phyloP scores from a whole-genome alignment of 1,139 yeast species.

The Candida mesenterica region DNA sequence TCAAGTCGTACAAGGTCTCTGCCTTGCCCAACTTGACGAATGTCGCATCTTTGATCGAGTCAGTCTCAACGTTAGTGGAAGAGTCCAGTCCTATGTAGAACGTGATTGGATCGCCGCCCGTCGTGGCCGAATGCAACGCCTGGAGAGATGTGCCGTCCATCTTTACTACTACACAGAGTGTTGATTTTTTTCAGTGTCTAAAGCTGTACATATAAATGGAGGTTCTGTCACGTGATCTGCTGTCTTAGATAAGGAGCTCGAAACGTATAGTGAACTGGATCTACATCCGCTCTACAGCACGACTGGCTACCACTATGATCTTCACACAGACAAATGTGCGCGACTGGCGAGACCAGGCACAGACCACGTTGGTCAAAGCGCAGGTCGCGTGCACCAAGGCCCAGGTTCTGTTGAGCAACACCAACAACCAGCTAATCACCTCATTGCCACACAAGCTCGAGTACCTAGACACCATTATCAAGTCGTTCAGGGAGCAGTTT shows the following conservation, averaged over 20 bases:
- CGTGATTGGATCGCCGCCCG: constrained; percentile 23
- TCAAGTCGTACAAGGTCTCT: constrained; percentile 28
- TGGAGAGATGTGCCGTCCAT: constrained; percentile 15
- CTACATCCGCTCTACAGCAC: no score
- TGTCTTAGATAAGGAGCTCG: no score
- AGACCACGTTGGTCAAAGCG: constrained; percentile 28
- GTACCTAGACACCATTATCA: constrained; percentile 17
- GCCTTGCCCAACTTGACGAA: constrained; percentile 31
- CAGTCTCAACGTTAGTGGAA: constrained; percentile 19
- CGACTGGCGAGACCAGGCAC: constrained; percentile 33
- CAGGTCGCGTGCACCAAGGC: constrained; percentile 34
- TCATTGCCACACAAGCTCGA: constrained; percentile 25
- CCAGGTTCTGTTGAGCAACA: constrained; percentile 27
- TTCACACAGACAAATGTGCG: constrained; percentile 7
- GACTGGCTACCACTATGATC: constrained; percentile 5
- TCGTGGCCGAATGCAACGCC: constrained; percentile 21
- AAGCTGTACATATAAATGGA: no score
- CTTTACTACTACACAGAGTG: constrained; percentile 1
- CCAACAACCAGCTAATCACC: constrained; percentile 22
- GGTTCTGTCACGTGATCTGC: neutral
- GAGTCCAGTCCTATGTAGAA: constrained; percentile 15
- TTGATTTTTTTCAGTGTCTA: constrained; percentile 3
- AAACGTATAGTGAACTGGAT: no score
- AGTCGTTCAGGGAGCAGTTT: constrained; percentile 20
- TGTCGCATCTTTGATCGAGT: constrained; percentile 36